Conservation (phyloP, 164 flowering plant genomes). For the Kalanchoe fedtschenkoi region DNA sequence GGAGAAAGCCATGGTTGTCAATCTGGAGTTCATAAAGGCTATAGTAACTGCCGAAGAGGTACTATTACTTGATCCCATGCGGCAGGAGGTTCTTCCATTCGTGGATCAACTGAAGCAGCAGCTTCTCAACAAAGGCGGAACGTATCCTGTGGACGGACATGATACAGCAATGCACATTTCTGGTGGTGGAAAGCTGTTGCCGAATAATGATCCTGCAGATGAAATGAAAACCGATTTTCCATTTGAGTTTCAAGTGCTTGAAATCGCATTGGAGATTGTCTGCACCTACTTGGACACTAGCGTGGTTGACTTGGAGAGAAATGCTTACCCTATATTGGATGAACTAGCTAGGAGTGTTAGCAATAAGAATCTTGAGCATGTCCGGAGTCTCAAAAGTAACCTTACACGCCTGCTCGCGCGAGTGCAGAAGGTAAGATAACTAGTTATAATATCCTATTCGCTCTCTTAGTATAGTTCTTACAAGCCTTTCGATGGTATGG, state of each 20-base stretch:
- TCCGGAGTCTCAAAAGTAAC: constrained; percentile 7
- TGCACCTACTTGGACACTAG: constrained; percentile 4
- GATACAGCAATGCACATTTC: constrained; percentile 32
- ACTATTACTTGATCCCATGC: constrained; percentile 73
- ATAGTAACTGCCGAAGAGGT: constrained; percentile 96
- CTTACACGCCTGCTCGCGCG: constrained; percentile 8
- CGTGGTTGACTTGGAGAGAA: constrained; percentile 1
- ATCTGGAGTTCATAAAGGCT: constrained; percentile 85
- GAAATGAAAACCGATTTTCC: constrained; percentile 19
- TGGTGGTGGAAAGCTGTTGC: constrained; percentile 40
- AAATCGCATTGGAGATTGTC: constrained; percentile 8
- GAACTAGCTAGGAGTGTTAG: constrained; percentile 9
- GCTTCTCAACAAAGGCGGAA: constrained; percentile 32
- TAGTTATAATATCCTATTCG: too few relatives aligned
- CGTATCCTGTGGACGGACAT: constrained; percentile 19
- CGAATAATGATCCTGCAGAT: constrained; percentile 55
- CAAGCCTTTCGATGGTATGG: too few relatives aligned
- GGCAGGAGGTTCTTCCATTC: constrained; percentile 81
- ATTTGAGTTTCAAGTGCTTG: constrained; percentile 6
- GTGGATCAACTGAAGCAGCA: constrained; percentile 77
- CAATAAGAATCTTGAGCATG: constrained; percentile 9
- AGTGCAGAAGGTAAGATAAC: constrained; percentile 2
- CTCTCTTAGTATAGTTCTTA: too few relatives aligned
- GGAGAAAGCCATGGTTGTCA: constrained; percentile 94
- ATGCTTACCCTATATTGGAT: constrained; percentile 5